phyloP scores from a whole-genome alignment of 352 stramenopile genomes.

The Globisporangium megalacanthum region DNA sequence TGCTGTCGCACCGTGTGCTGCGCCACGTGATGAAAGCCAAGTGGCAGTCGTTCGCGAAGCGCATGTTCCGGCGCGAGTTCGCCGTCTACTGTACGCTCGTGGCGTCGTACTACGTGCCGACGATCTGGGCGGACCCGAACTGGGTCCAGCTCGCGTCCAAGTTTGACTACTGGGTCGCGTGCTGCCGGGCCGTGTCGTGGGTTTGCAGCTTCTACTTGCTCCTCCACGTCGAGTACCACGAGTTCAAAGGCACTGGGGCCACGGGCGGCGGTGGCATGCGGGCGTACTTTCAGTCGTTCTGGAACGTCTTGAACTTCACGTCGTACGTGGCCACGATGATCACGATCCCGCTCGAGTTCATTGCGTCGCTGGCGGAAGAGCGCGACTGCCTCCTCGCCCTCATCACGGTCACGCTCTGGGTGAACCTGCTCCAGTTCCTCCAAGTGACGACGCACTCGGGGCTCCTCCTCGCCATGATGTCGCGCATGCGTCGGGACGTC shows the following conservation, averaged over 20 bases:
- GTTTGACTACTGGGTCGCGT: conserved; percentile 41
- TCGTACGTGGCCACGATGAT: conserved; percentile 44
- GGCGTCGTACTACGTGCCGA: conserved; percentile 47
- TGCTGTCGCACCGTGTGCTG: conserved; percentile 55
- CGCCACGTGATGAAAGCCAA: conserved; percentile 46
- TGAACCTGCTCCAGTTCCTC: conserved; percentile 68
- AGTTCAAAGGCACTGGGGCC: conserved; percentile 18
- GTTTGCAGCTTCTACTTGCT: conserved; percentile 46
- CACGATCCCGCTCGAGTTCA: conserved; percentile 53
- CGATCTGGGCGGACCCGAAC: conserved; percentile 44
- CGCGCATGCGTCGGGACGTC: conserved; percentile 63
- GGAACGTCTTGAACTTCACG: conserved; percentile 54
- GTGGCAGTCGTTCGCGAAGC: conserved; percentile 46
- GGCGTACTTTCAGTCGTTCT: conserved; percentile 54
- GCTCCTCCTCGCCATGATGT: conserved; percentile 77
- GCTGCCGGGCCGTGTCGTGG: conserved; percentile 39
- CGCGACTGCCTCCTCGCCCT: conserved; percentile 48
- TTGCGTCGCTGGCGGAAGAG: conserved; percentile 20
- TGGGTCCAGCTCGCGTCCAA: conserved; percentile 34
- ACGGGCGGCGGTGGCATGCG: conserved; percentile 21
- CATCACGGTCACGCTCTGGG: conserved; percentile 57
- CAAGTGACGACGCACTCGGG: conserved; percentile 52
- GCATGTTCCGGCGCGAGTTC: conserved; percentile 50
- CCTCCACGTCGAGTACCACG: conserved; percentile 39
- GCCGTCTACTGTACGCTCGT: conserved; percentile 41